phyloP scores from a whole-genome alignment of 176 grass and related monocot species.

The sorghum (Sorghum bicolor) region Sorghum_bicolor_NCBIv3 NC_012876.2:5181001-5181500 shows the following conservation, averaged over 20 bases:
- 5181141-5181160: neutral
- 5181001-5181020: neutral
- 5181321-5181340: neutral
- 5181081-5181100: neutral
- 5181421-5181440: conserved; percentile 79
- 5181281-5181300: neutral
- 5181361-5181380: conserved; percentile 50
- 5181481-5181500: neutral
- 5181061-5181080: neutral
- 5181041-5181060: neutral
- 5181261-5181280: neutral
- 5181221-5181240: conserved; percentile 9
- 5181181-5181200: neutral
- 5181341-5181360: neutral
- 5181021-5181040: neutral
- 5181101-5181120: neutral
- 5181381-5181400: conserved; percentile 97
- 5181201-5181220: conserved; percentile 4
- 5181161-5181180: neutral
- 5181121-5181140: neutral
- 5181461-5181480: conserved; percentile 5
- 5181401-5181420: conserved; percentile 99
- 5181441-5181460: conserved; percentile 33
- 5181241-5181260: neutral
- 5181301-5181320: neutral